Evolutionary conservation across 2,329 filamentous ascomycete species (phyloP).

Genomic region (Penicillium carneum): DNA sequence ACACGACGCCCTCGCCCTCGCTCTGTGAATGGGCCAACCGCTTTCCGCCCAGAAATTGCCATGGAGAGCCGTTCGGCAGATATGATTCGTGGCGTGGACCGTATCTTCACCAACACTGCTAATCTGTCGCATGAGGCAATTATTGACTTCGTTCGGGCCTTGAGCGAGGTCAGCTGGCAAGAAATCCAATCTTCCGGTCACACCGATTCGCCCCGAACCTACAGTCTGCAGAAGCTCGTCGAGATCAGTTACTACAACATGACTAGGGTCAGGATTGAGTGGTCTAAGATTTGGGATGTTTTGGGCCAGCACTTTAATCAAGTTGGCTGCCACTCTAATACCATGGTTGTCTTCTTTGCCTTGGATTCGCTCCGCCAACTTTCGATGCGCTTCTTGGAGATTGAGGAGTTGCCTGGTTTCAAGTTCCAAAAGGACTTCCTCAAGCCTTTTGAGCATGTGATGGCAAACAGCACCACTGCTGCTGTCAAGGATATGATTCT

Average conservation of each 20-base stretch:
- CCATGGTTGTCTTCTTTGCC: constrained; percentile 95
- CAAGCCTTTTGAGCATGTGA: constrained; percentile 97
- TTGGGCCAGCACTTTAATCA: constrained; percentile 98
- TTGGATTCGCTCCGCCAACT: constrained; percentile 93
- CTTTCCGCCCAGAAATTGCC: constrained; percentile 79
- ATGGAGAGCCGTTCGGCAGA: constrained; percentile 91
- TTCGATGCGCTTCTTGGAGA: constrained; percentile 98
- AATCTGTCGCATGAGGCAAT: constrained; percentile 93
- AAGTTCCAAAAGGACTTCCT: constrained; percentile 99
- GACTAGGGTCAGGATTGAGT: constrained; percentile 96
- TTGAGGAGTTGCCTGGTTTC: constrained; percentile 96
- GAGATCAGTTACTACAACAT: constrained; percentile 99
- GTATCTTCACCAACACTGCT: constrained; percentile 95
- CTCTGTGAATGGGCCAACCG: constrained; percentile 58
- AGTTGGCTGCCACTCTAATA: constrained; percentile 95
- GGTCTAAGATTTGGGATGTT: constrained; percentile 96
- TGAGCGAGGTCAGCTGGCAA: constrained; percentile 98
- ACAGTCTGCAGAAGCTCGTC: constrained; percentile 96
- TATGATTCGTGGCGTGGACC: constrained; percentile 88
- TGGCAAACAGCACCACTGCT: constrained; percentile 88
- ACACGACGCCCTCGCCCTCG: constrained; percentile 58
- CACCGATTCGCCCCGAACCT: constrained; percentile 93
- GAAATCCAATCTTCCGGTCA: constrained; percentile 97
- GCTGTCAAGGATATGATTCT: constrained; percentile 97
- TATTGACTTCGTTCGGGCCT: constrained; percentile 87